phyloP scores from a whole-genome alignment of 2,329 filamentous ascomycete species.

The Diaporthe sp. region DNA sequence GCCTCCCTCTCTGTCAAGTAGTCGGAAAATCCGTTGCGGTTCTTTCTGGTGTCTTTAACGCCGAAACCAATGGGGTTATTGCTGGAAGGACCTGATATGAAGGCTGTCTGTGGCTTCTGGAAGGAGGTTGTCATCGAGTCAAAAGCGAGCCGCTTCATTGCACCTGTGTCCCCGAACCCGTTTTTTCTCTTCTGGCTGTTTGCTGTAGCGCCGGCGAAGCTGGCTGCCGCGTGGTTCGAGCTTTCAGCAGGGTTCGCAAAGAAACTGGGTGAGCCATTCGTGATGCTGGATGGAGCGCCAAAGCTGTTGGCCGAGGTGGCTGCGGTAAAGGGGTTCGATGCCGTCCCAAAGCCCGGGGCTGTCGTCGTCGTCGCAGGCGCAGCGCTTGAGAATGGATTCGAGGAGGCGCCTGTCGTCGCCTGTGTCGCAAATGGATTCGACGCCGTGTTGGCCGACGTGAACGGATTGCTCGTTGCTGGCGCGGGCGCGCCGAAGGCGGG shows the following conservation, averaged over 20 bases:
- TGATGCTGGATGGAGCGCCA: slow-evolving; percentile 12
- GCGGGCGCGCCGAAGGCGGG: slow-evolving; percentile 36
- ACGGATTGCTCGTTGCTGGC: slow-evolving; percentile 35
- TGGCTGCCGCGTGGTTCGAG: background rate
- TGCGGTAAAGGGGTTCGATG: slow-evolving; percentile 37
- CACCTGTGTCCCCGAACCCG: slow-evolving; percentile 34
- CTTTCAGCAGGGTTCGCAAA: slow-evolving; percentile 26
- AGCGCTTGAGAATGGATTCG: slow-evolving; percentile 30
- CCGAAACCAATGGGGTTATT: slow-evolving; percentile 26
- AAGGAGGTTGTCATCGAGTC: slow-evolving; percentile 29
- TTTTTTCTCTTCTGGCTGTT: slow-evolving; percentile 39
- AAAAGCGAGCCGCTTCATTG: slow-evolving; percentile 28
- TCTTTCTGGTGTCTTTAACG: slow-evolving; percentile 32
- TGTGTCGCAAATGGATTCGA: slow-evolving; percentile 42
- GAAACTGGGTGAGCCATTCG: slow-evolving; percentile 14
- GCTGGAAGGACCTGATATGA: slow-evolving; percentile 4
- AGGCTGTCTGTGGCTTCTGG: slow-evolving; percentile 26
- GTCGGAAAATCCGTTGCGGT: slow-evolving; percentile 37
- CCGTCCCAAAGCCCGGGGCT: background rate
- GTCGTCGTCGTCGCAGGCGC: slow-evolving; percentile 21
- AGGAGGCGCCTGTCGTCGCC: slow-evolving; percentile 14
- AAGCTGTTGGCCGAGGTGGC: slow-evolving; percentile 29
- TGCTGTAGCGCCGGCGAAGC: slow-evolving; percentile 16
- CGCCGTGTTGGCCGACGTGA: slow-evolving; percentile 24
- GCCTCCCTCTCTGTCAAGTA: slow-evolving; percentile 22